Conservation (phyloP, 768 basidiomycete species). For the Erythrobasidium yunnanense region DNA sequence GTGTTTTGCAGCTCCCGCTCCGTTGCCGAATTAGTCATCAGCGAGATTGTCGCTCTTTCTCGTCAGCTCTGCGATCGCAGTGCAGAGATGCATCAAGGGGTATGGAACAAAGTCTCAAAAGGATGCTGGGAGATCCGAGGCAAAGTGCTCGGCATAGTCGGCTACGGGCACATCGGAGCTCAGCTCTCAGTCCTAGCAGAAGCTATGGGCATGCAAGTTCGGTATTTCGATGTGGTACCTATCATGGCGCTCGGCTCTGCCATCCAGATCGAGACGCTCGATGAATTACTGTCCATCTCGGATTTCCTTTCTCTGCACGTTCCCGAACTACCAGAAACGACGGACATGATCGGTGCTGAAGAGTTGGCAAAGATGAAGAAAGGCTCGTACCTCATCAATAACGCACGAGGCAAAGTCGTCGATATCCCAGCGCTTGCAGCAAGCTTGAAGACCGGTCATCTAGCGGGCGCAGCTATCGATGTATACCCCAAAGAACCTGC, state of each 20-base stretch:
- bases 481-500: conserved; percentile 91
- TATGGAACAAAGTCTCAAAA: conserved; percentile 99
- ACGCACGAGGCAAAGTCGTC: conserved; percentile 87
- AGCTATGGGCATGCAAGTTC: conserved; percentile 85
- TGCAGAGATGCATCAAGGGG: conserved; percentile 71
- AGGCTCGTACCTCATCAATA: conserved; percentile 93
- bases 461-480: conserved; percentile 84
- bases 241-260: conserved; percentile 96
- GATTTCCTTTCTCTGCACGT: conserved; percentile 96
- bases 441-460: conserved; percentile 69
- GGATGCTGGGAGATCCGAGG: conserved; percentile 96
- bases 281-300: conserved; percentile 59
- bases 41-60: conserved; percentile 84
- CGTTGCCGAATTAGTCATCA: conserved; percentile 92
- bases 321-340: conserved; percentile 90
- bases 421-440: conserved; percentile 82
- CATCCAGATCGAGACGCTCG: conserved; percentile 70
- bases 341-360: conserved; percentile 70
- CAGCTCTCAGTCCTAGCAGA: conserved; percentile 95
- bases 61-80: conserved; percentile 84
- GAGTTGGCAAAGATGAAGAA: conserved; percentile 85
- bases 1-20: conserved; percentile 88
- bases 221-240: conserved; percentile 89
- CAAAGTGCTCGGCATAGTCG: conserved; percentile 93
- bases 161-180: conserved; percentile 95